Evolutionary conservation across 306 rosid genomes (phyloP).

Genomic region (Quillaja saponaria): DNA sequence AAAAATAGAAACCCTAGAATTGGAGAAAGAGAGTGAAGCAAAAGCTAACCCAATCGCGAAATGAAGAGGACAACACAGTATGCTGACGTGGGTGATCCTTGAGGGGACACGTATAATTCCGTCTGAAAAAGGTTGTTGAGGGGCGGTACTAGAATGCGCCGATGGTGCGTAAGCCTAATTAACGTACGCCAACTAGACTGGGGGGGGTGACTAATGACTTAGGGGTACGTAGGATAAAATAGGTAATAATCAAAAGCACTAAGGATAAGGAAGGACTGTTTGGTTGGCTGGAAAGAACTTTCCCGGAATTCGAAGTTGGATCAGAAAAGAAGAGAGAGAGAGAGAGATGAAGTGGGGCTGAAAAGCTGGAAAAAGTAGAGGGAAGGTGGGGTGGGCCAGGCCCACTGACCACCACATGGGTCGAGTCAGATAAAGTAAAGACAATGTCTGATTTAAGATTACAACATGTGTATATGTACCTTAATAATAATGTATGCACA

Average conservation of each 20-base stretch:
- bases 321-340: constrained; percentile 7
- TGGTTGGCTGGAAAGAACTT: constrained; percentile 40
- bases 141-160: constrained; percentile 53
- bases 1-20: not conserved
- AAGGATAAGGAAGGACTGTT: constrained; percentile 28
- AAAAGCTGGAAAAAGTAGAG: constrained; percentile 23
- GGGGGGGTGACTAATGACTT: too few relatives aligned
- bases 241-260: constrained; percentile 18
- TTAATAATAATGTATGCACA: too few relatives aligned
- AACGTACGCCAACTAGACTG: too few relatives aligned
- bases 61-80: constrained; percentile 14
- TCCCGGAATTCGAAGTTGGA: constrained; percentile 72
- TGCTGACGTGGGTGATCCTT: constrained; percentile 42
- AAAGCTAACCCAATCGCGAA: constrained; percentile 30
- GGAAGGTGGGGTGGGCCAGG: constrained; percentile 43
- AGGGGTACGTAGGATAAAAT: constrained; percentile 35
- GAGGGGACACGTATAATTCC: constrained; percentile 53
- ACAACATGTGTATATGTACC: too few relatives aligned
- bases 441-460: too few relatives aligned
- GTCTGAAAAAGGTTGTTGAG: constrained; percentile 34
- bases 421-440: constrained; percentile 61
- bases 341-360: not conserved
- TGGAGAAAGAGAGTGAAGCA: not conserved
- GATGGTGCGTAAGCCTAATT: constrained; percentile 26
- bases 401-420: constrained; percentile 73